Percentiles rank a stretch among this genome's conserved stretches.
Conservation (phyloP, 305 asterid genomes). For the Fraxinus sp. region DNA sequence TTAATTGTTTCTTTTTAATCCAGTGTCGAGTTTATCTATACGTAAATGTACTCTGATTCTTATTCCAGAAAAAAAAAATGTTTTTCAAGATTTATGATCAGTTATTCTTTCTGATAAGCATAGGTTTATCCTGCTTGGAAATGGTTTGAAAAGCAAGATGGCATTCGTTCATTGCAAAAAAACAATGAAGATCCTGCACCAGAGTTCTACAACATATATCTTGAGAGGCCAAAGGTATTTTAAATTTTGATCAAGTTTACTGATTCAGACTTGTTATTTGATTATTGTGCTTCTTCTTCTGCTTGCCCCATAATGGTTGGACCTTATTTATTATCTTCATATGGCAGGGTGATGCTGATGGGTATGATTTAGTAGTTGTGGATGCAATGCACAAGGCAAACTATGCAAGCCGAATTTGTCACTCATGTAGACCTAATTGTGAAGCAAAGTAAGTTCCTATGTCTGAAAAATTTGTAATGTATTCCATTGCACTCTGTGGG, state of each 20-base stretch:
- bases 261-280: constrained; percentile 3
- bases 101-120: constrained; percentile 1
- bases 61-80: not conserved
- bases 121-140: constrained; percentile 99
- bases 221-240: constrained; percentile 96
- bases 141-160: constrained; percentile 99
- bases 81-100: not conserved
- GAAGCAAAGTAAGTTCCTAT: constrained; percentile 84
- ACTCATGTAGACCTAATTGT: constrained; percentile 96
- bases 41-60: not conserved
- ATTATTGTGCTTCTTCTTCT: constrained; percentile 15
- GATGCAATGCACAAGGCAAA: constrained; percentile 99
- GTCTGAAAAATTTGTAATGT: not conserved
- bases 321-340: constrained; percentile 20
- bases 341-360: constrained; percentile 98
- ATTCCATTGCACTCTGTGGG: not conserved
- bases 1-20: not conserved
- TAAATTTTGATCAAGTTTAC: constrained; percentile 14
- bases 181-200: constrained; percentile 93
- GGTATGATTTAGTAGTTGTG: constrained; percentile 93
- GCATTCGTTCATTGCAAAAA: constrained; percentile 91
- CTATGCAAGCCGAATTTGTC: constrained; percentile 98
- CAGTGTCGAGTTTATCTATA: not conserved
- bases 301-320: constrained; percentile 5
- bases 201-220: constrained; percentile 94